Evolutionary conservation across 2,329 filamentous ascomycete genomes (phyloP).

Genomic region (Fusarium sambucinum): DNA sequence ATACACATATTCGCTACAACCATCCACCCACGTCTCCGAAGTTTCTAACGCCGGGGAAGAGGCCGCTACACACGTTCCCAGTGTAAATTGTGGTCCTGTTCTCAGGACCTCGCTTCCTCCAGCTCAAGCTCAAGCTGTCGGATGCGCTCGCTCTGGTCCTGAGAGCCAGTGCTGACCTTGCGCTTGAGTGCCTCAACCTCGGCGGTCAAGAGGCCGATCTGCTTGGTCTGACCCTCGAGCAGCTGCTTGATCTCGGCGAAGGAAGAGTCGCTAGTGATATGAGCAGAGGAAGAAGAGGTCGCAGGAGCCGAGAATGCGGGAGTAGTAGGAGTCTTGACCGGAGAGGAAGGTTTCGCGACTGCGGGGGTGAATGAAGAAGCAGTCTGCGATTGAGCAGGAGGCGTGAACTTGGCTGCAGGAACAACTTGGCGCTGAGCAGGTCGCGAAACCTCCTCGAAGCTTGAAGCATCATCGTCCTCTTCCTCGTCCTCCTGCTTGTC

Average conservation of each 20-base stretch:
- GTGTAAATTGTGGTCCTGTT: not conserved
- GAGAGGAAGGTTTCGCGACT: conserved; percentile 51
- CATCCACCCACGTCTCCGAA: conserved; percentile 25
- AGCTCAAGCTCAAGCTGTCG: conserved; percentile 75
- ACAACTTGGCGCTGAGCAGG: conserved; percentile 72
- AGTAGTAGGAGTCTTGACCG: conserved; percentile 48
- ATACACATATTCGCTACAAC: conserved; percentile 46
- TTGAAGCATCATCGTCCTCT: conserved; percentile 76
- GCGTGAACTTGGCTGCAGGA: conserved; percentile 57
- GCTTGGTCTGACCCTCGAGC: conserved; percentile 80
- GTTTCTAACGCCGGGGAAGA: conserved; percentile 25
- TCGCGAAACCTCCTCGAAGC: conserved; percentile 88
- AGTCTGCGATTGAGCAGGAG: conserved; percentile 50
- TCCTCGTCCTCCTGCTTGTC: conserved; percentile 76
- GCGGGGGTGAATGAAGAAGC: conserved; percentile 41
- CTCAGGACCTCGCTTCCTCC: conserved; percentile 71
- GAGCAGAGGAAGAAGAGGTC: conserved; percentile 49
- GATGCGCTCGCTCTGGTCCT: conserved; percentile 76
- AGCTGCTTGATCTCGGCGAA: conserved; percentile 82
- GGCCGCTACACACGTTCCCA: conserved; percentile 9
- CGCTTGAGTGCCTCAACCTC: conserved; percentile 87
- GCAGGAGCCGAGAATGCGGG: conserved; percentile 48
- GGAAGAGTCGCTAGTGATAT: conserved; percentile 68
- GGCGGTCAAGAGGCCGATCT: conserved; percentile 75
- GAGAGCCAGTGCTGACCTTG: conserved; percentile 68